phyloP scores from a whole-genome alignment of 495 filamentous ascomycete genomes.

The Hypoxylon subgilvum region DNA sequence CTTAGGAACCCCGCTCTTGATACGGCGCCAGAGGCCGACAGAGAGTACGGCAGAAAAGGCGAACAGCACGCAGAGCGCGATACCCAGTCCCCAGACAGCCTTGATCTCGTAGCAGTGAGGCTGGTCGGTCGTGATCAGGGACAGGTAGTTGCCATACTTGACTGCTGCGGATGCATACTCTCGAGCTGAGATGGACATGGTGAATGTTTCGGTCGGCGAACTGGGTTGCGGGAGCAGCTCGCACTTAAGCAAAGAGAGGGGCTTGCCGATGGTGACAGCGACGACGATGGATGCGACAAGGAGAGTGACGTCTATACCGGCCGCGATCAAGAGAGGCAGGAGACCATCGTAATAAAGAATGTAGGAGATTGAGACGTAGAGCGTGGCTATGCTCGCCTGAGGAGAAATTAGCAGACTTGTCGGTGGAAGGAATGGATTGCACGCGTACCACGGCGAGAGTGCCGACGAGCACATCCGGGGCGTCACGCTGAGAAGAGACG shows the following conservation, averaged over 20 bases:
- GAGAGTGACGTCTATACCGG: slow-evolving; percentile 67
- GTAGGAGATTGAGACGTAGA: slow-evolving; percentile 76
- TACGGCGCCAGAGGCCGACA: slow-evolving; percentile 61
- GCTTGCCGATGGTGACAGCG: slow-evolving; percentile 76
- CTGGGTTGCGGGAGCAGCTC: slow-evolving; percentile 53
- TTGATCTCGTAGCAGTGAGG: slow-evolving; percentile 84
- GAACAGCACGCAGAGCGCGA: slow-evolving; percentile 81
- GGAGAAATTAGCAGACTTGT: slow-evolving; percentile 11
- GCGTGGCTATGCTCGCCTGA: slow-evolving; percentile 74
- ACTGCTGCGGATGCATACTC: slow-evolving; percentile 32
- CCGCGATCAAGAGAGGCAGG: slow-evolving; percentile 72
- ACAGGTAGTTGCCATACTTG: slow-evolving; percentile 39
- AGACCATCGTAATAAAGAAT: slow-evolving; percentile 79
- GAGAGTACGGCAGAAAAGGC: slow-evolving; percentile 66
- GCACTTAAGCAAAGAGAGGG: slow-evolving; percentile 80
- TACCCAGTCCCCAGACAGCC: slow-evolving; percentile 85
- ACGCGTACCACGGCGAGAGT: slow-evolving; percentile 78
- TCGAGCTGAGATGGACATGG: slow-evolving; percentile 29
- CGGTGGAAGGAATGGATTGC: not conserved
- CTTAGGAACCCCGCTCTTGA: slow-evolving; percentile 35
- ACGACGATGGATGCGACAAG: slow-evolving; percentile 76
- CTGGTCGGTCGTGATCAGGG: slow-evolving; percentile 54
- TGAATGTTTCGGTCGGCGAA: slow-evolving; percentile 30
- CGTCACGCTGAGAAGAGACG: slow-evolving; percentile 63
- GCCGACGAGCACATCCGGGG: slow-evolving; percentile 76